These are phyloP conservation scores for Ceratocystis cacaofunesta DNA, from an alignment of 2,329 filamentous ascomycete genomes.

Conservation along the genomic window DNA sequence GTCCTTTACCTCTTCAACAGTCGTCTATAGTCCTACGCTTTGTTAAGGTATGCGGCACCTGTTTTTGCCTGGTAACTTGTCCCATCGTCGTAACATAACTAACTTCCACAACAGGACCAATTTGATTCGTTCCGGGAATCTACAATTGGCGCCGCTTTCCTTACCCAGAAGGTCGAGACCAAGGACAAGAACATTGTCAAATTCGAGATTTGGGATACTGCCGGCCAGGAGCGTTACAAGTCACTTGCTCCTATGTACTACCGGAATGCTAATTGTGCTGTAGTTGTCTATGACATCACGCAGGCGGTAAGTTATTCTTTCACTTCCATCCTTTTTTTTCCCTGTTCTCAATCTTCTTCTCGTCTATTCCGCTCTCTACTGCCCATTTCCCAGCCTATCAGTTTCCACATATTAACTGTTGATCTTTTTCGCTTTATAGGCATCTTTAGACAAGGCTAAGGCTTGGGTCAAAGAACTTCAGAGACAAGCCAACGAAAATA, in stretches of 20 bases:
- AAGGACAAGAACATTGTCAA: slow-evolving; percentile 98
- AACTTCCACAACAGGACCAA: slow-evolving; percentile 56
- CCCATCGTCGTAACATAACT: background rate
- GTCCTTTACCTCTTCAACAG: slow-evolving; percentile 31
- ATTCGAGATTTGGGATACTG: slow-evolving; percentile 99
- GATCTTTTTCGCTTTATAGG: slow-evolving; percentile 35
- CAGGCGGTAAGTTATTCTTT: slow-evolving; percentile 60
- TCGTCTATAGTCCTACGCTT: slow-evolving; percentile 96
- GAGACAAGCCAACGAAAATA: slow-evolving; percentile 97
- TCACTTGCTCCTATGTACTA: slow-evolving; percentile 99
- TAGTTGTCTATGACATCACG: slow-evolving; percentile 98
- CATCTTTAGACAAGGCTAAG: slow-evolving; percentile 96
- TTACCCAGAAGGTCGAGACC: slow-evolving; percentile 96
- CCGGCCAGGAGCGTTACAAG: slow-evolving; percentile 97
- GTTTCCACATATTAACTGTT: background rate
- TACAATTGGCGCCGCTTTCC: slow-evolving; percentile 93
- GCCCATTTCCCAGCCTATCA: background rate
- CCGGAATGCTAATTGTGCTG: slow-evolving; percentile 96
- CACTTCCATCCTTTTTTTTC: background rate
- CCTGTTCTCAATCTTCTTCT: background rate
- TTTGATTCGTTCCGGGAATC: slow-evolving; percentile 96
- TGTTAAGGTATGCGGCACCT: slow-evolving; percentile 60
- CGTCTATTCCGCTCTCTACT: slow-evolving; percentile 3
- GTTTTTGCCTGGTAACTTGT: background rate
- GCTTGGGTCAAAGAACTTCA: slow-evolving; percentile 98